phyloP scores from a whole-genome alignment of 2,329 filamentous ascomycete genomes.

The Didymella sp. region DNA sequence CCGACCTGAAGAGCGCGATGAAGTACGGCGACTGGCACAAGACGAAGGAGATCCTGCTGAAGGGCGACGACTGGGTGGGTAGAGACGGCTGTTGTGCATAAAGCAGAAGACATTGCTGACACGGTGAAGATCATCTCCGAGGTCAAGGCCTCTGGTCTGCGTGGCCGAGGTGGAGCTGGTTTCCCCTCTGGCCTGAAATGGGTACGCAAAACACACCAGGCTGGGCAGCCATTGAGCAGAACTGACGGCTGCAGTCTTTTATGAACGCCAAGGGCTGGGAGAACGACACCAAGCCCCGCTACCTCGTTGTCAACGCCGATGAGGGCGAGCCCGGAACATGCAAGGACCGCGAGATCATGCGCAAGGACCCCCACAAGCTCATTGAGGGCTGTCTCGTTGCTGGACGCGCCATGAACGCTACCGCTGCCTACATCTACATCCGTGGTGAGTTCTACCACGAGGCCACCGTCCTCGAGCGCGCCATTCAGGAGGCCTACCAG shows the following conservation, averaged over 20 bases:
- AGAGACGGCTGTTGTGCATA: conserved; percentile 1
- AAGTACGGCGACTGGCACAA: conserved; percentile 99
- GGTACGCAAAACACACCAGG: conserved; percentile 62
- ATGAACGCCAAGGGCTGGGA: conserved; percentile 99
- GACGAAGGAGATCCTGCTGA: conserved; percentile 96
- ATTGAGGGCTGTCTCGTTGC: conserved; percentile 96
- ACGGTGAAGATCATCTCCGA: conserved; percentile 82
- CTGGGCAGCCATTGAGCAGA: background rate
- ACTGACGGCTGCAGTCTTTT: conserved; percentile 73
- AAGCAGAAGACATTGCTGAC: conserved; percentile 26
- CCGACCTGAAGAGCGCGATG: conserved; percentile 91
- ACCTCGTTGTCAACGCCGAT: conserved; percentile 97
- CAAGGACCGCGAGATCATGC: conserved; percentile 99
- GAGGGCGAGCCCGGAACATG: conserved; percentile 98
- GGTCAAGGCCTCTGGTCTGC: conserved; percentile 93
- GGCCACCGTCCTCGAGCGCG: conserved; percentile 88
- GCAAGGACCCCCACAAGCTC: conserved; percentile 99
- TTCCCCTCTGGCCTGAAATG: conserved; percentile 99
- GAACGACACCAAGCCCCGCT: conserved; percentile 93
- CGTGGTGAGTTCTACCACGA: conserved; percentile 98
- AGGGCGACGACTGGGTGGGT: conserved; percentile 90
- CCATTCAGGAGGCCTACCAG: conserved; percentile 97
- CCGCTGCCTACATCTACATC: conserved; percentile 98
- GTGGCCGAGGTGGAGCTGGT: conserved; percentile 94
- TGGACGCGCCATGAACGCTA: conserved; percentile 98